These are phyloP conservation scores for Clarireedia paspali DNA, from an alignment of 2,329 filamentous ascomycete genomes.

Conservation along the genomic window DNA sequence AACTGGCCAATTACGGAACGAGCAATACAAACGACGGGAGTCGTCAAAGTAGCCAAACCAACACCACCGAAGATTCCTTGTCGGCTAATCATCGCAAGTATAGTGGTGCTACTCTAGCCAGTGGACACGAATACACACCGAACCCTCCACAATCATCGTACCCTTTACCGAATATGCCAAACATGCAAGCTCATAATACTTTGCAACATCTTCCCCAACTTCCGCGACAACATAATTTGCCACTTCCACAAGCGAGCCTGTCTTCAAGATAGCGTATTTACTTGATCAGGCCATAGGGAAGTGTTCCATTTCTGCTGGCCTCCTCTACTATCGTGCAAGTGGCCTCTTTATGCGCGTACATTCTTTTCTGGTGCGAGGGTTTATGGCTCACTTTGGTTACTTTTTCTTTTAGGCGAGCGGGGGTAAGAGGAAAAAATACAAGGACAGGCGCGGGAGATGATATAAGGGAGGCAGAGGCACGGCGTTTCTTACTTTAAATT, in stretches of 20 bases:
- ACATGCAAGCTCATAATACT: not conserved
- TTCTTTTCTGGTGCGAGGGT: too few species aligned
- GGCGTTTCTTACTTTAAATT: too few species aligned
- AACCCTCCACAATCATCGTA: not conserved
- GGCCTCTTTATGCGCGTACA: too few species aligned
- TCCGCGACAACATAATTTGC: not conserved
- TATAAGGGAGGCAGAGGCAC: too few species aligned
- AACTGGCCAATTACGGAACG: slow-evolving; percentile 2
- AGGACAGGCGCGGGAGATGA: too few species aligned
- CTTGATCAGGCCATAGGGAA: too few species aligned
- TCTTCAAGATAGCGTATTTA: too few species aligned
- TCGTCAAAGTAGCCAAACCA: slow-evolving; percentile 8
- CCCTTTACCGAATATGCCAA: not conserved
- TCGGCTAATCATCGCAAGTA: slow-evolving; percentile 6
- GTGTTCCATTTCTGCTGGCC: too few species aligned
- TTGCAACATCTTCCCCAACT: not conserved
- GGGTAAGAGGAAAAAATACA: too few species aligned
- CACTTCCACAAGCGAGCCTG: not conserved
- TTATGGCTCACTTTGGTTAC: too few species aligned
- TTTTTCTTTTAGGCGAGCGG: too few species aligned
- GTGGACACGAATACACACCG: not conserved
- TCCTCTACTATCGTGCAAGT: too few species aligned
- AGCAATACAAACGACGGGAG: slow-evolving; percentile 3
- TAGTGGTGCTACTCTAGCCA: not conserved
- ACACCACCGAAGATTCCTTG: not conserved